phyloP scores from a whole-genome alignment of 2,329 filamentous ascomycete genomes.

The Pseudogymnoascus sp. region DNA sequence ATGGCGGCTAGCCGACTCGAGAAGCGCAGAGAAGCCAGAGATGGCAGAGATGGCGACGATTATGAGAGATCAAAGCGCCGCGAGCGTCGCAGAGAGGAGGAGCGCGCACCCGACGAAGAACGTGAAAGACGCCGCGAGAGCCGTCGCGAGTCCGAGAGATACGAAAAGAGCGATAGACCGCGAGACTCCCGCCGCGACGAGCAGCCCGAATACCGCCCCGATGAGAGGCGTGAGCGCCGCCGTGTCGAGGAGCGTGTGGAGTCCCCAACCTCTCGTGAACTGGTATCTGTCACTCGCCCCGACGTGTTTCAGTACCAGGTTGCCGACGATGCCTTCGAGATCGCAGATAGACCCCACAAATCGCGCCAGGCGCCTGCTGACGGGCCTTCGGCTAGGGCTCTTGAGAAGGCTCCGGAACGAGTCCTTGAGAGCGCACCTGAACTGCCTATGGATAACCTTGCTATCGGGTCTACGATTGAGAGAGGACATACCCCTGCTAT shows the following conservation, averaged over 20 bases:
- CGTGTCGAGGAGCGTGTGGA: slow-evolving; percentile 20
- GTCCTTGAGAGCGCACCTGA: slow-evolving; percentile 10
- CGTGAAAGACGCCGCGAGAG: neutral
- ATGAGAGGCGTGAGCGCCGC: slow-evolving; percentile 12
- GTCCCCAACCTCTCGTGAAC: neutral
- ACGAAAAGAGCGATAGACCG: slow-evolving; percentile 6
- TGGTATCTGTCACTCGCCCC: neutral
- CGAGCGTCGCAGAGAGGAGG: slow-evolving; percentile 26
- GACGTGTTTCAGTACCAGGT: slow-evolving; percentile 1
- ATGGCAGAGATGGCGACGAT: slow-evolving; percentile 24
- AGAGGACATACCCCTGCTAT: slow-evolving; percentile 37
- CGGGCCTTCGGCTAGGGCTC: slow-evolving; percentile 14
- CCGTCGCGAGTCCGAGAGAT: neutral
- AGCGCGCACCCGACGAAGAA: neutral
- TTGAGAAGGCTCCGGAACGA: slow-evolving; percentile 13
- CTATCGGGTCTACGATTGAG: neutral
- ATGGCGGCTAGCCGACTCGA: slow-evolving; percentile 32
- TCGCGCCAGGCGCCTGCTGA: slow-evolving; percentile 1
- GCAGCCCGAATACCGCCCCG: slow-evolving; percentile 10
- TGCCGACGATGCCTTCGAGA: slow-evolving; percentile 3
- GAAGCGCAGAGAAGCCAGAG: slow-evolving; percentile 24
- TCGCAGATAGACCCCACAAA: neutral
- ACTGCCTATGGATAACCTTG: neutral
- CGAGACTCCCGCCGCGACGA: slow-evolving; percentile 12
- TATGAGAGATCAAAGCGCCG: slow-evolving; percentile 22